Conservation (phyloP, 306 rosid species). For the Glycine soja region DNA sequence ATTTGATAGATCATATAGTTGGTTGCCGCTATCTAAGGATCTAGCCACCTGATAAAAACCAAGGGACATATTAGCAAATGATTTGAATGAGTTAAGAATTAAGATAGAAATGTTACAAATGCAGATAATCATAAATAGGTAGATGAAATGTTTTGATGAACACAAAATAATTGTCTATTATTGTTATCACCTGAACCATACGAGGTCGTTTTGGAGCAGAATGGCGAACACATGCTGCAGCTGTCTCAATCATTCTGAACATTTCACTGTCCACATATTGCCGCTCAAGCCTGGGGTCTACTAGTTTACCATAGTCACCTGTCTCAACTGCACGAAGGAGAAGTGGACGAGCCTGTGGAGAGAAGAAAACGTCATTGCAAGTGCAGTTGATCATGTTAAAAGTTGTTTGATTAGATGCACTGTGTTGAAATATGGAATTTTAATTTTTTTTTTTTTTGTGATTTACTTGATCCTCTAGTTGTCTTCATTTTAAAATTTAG, state of each 20-base stretch:
- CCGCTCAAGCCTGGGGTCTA: constrained; percentile 72
- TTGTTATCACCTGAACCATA: constrained; percentile 79
- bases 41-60: constrained; percentile 72
- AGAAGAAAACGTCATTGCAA: constrained; percentile 37
- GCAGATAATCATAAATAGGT: too few species aligned
- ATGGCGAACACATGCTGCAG: constrained; percentile 94
- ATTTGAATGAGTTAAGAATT: neutral
- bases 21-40: constrained; percentile 75
- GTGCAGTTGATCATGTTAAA: constrained; percentile 9
- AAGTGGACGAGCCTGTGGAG: constrained; percentile 83
- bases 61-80: constrained; percentile 19
- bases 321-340: constrained; percentile 75
- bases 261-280: constrained; percentile 73
- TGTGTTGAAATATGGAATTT: neutral
- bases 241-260: constrained; percentile 87
- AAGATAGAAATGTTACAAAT: constrained; percentile 1
- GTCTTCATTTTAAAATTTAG: neutral
- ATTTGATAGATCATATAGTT: constrained; percentile 73
- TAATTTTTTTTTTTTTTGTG: neutral
- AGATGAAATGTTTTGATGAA: constrained; percentile 5
- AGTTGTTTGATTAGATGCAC: neutral
- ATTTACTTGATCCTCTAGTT: neutral
- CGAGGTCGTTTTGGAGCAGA: constrained; percentile 92
- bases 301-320: constrained; percentile 63
- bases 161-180: neutral